Evolutionary conservation across 2,329 filamentous ascomycete species (phyloP).

Genomic region (Botrytis cinerea): DNA sequence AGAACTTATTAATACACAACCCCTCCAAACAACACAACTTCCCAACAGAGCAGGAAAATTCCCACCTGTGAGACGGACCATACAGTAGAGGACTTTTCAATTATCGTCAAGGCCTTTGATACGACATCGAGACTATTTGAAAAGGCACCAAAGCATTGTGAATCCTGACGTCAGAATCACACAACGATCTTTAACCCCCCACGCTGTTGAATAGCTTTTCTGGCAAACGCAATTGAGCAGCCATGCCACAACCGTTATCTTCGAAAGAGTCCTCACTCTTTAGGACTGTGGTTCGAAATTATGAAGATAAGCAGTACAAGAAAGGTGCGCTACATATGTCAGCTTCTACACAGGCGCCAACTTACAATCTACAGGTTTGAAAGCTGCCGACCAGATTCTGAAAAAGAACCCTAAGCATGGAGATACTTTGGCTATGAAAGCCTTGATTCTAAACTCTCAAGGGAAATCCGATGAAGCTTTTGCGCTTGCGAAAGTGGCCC

Average conservation of each 20-base stretch:
- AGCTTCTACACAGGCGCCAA: slow-evolving; percentile 24
- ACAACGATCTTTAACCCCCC: slow-evolving; percentile 8
- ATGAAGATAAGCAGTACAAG: slow-evolving; percentile 99
- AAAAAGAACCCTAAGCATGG: slow-evolving; percentile 95
- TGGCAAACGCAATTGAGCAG: slow-evolving; percentile 28
- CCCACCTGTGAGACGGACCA: background rate
- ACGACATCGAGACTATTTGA: background rate
- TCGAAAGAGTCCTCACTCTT: slow-evolving; percentile 95
- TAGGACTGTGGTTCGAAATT: slow-evolving; percentile 89
- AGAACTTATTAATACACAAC: slow-evolving; percentile 11
- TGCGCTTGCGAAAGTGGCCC: slow-evolving; percentile 83
- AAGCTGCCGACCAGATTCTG: slow-evolving; percentile 93
- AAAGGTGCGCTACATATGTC: slow-evolving; percentile 53
- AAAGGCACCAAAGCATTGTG: background rate
- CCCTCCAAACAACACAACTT: slow-evolving; percentile 20
- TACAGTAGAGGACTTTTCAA: background rate
- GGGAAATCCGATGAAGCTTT: slow-evolving; percentile 95
- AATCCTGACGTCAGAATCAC: slow-evolving; percentile 13
- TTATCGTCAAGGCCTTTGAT: background rate
- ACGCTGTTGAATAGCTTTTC: slow-evolving; percentile 15
- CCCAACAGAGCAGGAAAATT: slow-evolving; percentile 10
- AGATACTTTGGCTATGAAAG: slow-evolving; percentile 99
- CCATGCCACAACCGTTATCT: slow-evolving; percentile 72
- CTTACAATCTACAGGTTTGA: slow-evolving; percentile 62
- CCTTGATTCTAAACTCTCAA: slow-evolving; percentile 89